Percentiles rank a stretch among this genome's conserved stretches.
phyloP scores from a whole-genome alignment of 2,329 filamentous ascomycete genomes.

The Aspergillus texensis region DNA sequence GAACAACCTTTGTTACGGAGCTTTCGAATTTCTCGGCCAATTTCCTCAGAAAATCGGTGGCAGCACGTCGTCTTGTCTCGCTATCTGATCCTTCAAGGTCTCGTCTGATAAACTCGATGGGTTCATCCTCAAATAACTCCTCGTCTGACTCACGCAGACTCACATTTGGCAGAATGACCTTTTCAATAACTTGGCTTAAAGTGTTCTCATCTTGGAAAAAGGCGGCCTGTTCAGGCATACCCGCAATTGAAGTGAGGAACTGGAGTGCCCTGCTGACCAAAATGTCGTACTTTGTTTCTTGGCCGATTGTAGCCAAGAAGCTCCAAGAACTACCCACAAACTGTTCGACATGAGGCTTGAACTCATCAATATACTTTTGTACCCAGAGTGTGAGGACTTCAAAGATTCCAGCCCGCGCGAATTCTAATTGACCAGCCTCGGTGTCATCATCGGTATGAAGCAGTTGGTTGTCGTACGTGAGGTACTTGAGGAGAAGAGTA shows the following conservation, averaged over 20 bases:
- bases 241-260: conserved; percentile 87
- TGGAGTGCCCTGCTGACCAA: conserved; percentile 93
- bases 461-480: conserved; percentile 83
- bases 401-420: conserved; percentile 90
- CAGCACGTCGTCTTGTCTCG: conserved; percentile 86
- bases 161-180: conserved; percentile 92
- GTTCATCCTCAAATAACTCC: conserved; percentile 96
- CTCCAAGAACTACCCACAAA: conserved; percentile 93
- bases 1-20: conserved; percentile 83
- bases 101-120: conserved; percentile 94
- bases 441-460: conserved; percentile 85
- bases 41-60: conserved; percentile 90
- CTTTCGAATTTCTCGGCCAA: conserved; percentile 86
- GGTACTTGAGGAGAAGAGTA: conserved; percentile 84
- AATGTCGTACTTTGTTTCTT: conserved; percentile 90
- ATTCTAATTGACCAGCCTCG: conserved; percentile 82
- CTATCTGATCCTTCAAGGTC: conserved; percentile 96
- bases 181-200: conserved; percentile 86
- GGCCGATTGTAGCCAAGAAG: conserved; percentile 80
- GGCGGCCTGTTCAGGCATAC: conserved; percentile 73
- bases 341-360: conserved; percentile 74
- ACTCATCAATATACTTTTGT: conserved; percentile 94
- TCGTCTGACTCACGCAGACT: conserved; percentile 89
- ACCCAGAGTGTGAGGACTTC: conserved; percentile 87
- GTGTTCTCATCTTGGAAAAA: conserved; percentile 83